phyloP scores from a whole-genome alignment of 108 stramenopile species.

The Cyclotella choctawhatcheeana region DNA sequence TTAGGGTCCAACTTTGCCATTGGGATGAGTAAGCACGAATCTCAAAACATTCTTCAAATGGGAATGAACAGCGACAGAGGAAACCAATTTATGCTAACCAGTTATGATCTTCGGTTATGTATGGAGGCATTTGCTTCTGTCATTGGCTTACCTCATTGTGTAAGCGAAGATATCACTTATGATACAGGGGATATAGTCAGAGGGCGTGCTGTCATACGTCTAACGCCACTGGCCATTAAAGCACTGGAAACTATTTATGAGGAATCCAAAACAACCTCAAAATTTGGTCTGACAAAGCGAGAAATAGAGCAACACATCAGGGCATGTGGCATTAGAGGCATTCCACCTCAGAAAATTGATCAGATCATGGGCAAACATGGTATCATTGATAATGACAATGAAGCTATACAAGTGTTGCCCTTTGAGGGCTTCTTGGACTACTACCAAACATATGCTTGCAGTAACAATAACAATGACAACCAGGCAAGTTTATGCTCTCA shows the following conservation, averaged over 20 bases:
- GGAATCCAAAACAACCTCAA: constrained; percentile 60
- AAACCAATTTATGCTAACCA: constrained; percentile 19
- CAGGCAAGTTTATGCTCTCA: constrained; percentile 49
- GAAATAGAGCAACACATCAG: constrained; percentile 79
- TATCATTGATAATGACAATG: constrained; percentile 36
- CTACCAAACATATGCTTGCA: constrained; percentile 70
- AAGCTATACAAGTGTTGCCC: constrained; percentile 63
- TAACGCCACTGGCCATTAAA: constrained; percentile 53
- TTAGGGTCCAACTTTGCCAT: constrained; percentile 62
- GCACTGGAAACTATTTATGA: constrained; percentile 69
- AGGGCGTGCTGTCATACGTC: constrained; percentile 53
- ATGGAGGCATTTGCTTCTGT: constrained; percentile 79
- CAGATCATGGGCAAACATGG: constrained; percentile 66
- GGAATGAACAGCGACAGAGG: constrained; percentile 54
- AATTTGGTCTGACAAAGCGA: constrained; percentile 65
- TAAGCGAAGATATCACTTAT: constrained; percentile 57
- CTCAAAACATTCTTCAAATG: constrained; percentile 53
- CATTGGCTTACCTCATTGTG: constrained; percentile 54
- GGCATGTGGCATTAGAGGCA: constrained; percentile 65
- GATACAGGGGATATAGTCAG: constrained; percentile 63
- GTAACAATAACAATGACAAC: constrained; percentile 54
- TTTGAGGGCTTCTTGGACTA: constrained; percentile 90
- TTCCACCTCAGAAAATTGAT: constrained; percentile 75
- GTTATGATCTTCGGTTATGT: constrained; percentile 44
- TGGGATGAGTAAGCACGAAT: constrained; percentile 62